These are phyloP conservation scores for Russula virescens DNA, from an alignment of 768 basidiomycete genomes.

Conservation along the genomic window DNA sequence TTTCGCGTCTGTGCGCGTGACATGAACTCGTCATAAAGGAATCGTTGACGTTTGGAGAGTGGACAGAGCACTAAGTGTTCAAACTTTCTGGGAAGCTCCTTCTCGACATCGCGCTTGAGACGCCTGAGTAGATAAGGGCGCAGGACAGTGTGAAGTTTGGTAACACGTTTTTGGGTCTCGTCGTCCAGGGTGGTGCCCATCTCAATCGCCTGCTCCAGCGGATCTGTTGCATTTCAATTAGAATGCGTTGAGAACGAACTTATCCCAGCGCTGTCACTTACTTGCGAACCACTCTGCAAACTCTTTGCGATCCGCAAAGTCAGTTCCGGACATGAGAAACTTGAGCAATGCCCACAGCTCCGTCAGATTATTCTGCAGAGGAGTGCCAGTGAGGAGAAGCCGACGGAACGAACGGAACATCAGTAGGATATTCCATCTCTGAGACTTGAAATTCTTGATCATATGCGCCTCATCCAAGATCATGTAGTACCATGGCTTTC, in stretches of 20 bases:
- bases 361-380: slow-evolving; percentile 92
- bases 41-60: slow-evolving; percentile 88
- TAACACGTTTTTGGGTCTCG: slow-evolving; percentile 77
- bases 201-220: slow-evolving; percentile 91
- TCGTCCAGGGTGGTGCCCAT: slow-evolving; percentile 70
- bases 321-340: slow-evolving; percentile 84
- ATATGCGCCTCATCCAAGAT: slow-evolving; percentile 95
- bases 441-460: slow-evolving; percentile 95
- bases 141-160: slow-evolving; percentile 90
- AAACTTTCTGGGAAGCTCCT: slow-evolving; percentile 88
- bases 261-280: slow-evolving; percentile 37
- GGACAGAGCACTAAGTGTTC: slow-evolving; percentile 87
- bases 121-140: slow-evolving; percentile 93
- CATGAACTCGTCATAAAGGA: slow-evolving; percentile 96
- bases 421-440: slow-evolving; percentile 87
- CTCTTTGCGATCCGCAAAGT: slow-evolving; percentile 88
- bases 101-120: slow-evolving; percentile 97
- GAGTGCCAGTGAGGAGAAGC: slow-evolving; percentile 90
- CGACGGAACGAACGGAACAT: slow-evolving; percentile 85
- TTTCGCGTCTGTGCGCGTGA: slow-evolving; percentile 75
- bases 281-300: slow-evolving; percentile 97
- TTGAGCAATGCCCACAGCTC: slow-evolving; percentile 95
- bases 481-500: slow-evolving; percentile 95
- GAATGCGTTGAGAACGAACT: neutral
- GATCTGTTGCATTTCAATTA: slow-evolving; percentile 48